Evolutionary conservation across 1,139 yeast genomes (phyloP).

Genomic region (Yamadazyma membranifaciens): DNA sequence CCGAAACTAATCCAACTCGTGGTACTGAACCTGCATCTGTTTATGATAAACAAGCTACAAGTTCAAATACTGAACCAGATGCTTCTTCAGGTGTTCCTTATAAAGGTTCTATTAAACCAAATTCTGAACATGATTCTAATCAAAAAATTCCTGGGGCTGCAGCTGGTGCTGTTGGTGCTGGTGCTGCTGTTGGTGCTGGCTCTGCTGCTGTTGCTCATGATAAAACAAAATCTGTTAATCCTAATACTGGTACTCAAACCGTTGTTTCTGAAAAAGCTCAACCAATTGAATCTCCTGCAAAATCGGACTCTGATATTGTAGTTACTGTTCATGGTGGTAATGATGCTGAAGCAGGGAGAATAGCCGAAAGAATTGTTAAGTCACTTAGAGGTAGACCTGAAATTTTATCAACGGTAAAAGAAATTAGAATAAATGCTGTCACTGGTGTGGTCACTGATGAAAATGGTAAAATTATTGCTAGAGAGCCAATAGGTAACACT

Average conservation of each 20-base stretch:
- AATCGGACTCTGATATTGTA: constrained; percentile 13
- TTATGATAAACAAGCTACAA: not conserved
- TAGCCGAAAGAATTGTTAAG: constrained; percentile 32
- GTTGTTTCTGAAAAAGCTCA: not conserved
- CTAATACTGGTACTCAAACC: not conserved
- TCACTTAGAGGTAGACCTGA: constrained; percentile 26
- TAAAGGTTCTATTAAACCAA: no score
- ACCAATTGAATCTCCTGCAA: constrained; percentile 1
- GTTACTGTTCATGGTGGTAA: constrained; percentile 29
- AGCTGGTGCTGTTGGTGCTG: constrained; percentile 1
- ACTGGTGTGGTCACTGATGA: constrained; percentile 35
- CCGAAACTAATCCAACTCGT: not conserved
- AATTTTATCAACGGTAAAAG: constrained; percentile 23
- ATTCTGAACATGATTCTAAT: not conserved
- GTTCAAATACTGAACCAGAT: no score
- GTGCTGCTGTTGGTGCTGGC: constrained; percentile 1
- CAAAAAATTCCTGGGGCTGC: not conserved
- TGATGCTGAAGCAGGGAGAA: constrained; percentile 24
- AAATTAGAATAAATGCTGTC: constrained; percentile 29
- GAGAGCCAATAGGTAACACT: constrained; percentile 1
- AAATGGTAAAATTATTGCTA: constrained; percentile 17
- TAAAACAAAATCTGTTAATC: not conserved
- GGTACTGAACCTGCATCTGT: not conserved
- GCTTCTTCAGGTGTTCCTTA: no score
- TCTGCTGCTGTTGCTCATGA: not conserved